These are phyloP conservation scores for Avena eriantha DNA, from an alignment of 176 grass and related monocot species.

Conservation along the genomic window DNA sequence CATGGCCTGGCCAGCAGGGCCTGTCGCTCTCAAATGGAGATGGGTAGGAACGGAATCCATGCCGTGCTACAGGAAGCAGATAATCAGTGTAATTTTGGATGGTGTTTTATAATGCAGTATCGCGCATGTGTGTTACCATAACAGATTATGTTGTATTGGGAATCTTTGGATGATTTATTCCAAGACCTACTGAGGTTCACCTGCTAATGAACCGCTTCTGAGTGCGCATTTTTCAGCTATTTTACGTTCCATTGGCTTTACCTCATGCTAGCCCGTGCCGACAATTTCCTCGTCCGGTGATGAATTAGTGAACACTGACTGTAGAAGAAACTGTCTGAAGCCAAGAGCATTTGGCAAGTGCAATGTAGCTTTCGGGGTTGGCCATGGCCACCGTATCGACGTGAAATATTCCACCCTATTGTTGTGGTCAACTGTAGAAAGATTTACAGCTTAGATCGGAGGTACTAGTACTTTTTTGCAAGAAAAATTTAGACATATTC, in stretches of 20 bases:
- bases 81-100: constrained; percentile 36
- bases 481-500: too few species aligned
- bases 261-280: not conserved
- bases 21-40: not conserved
- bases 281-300: not conserved
- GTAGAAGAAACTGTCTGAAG: not conserved
- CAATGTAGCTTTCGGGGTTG: not conserved
- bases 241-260: not conserved
- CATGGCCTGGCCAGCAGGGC: not conserved
- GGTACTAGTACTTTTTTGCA: too few species aligned
- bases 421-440: too few species aligned
- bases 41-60: not conserved
- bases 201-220: constrained; percentile 15
- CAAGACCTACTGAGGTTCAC: constrained; percentile 26
- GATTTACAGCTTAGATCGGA: not conserved
- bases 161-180: constrained; percentile 38
- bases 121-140: constrained; percentile 16
- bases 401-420: too few species aligned
- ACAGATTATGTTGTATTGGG: constrained; percentile 16
- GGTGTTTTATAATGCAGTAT: constrained; percentile 22
- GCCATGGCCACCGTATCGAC: not conserved
- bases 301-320: not conserved
- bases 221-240: not conserved
- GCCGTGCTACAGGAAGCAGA: constrained; percentile 19
- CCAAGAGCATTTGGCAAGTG: not conserved